These are phyloP conservation scores for Phialophora expanda DNA, from an alignment of 2,329 filamentous ascomycete species.

Conservation along the genomic window DNA sequence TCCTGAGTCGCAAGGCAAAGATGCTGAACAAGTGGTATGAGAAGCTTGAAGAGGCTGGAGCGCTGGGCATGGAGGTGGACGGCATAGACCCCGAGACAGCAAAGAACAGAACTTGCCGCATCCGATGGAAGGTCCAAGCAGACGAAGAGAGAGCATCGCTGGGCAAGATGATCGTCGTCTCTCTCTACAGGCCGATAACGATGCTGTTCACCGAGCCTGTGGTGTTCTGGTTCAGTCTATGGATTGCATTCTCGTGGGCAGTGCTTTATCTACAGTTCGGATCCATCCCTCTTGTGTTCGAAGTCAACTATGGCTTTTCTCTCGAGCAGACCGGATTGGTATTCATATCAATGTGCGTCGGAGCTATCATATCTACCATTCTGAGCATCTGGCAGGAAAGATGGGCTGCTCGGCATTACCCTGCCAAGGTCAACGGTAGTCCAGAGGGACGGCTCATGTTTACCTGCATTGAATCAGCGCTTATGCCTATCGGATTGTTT, in stretches of 20 bases:
- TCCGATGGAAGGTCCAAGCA: constrained; percentile 36
- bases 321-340: constrained; percentile 71
- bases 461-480: constrained; percentile 73
- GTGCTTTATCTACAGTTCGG: constrained; percentile 84
- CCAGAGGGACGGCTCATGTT: constrained; percentile 85
- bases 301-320: constrained; percentile 68
- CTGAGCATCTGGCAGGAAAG: constrained; percentile 73
- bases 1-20: constrained; percentile 76
- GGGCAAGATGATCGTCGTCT: constrained; percentile 34
- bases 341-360: constrained; percentile 75
- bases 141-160: constrained; percentile 37
- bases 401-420: constrained; percentile 50
- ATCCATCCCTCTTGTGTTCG: constrained; percentile 78
- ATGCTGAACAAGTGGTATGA: constrained; percentile 81
- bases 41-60: constrained; percentile 69
- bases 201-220: constrained; percentile 68
- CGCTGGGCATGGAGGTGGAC: constrained; percentile 44
- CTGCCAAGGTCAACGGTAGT: constrained; percentile 48
- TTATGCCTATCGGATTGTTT: constrained; percentile 80
- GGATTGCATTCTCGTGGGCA: constrained; percentile 89
- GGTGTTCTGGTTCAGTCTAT: constrained; percentile 76
- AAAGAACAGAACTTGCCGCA: constrained; percentile 39
- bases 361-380: constrained; percentile 67
- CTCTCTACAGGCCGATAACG: constrained; percentile 43
- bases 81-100: constrained; percentile 69